A percentile compares a stretch with the other conserved stretches of the same genome.
Conservation (phyloP, 768 basidiomycete species). For the Fomitopsis serialis region DNA sequence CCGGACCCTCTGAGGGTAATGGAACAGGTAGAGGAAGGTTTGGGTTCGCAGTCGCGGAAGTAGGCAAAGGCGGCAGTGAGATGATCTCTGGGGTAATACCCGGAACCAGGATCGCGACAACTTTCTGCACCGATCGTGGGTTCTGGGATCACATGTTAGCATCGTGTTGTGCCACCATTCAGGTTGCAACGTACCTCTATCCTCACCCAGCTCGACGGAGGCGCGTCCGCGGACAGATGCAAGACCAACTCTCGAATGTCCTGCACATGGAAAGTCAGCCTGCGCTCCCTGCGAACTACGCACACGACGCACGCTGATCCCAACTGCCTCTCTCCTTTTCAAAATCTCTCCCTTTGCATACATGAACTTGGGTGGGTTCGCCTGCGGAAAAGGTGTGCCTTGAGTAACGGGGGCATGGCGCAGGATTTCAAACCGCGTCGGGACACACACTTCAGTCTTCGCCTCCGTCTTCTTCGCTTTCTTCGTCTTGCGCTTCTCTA, state of each 20-base stretch:
- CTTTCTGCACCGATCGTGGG: constrained; percentile 63
- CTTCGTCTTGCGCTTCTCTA: constrained; percentile 69
- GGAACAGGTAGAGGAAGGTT: constrained; percentile 47
- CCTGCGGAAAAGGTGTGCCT: constrained; percentile 23
- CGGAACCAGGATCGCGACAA: constrained; percentile 79
- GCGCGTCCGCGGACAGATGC: constrained; percentile 75
- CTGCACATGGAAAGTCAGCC: constrained; percentile 32
- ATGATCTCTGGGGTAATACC: constrained; percentile 77
- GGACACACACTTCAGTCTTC: constrained; percentile 54
- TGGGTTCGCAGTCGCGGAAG: constrained; percentile 55
- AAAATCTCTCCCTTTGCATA: constrained; percentile 75
- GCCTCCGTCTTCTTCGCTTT: constrained; percentile 54
- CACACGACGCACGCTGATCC: constrained; percentile 62
- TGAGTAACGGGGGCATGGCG: background rate
- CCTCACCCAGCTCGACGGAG: constrained; percentile 83
- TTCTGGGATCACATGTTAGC: constrained; percentile 46
- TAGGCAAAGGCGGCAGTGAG: constrained; percentile 64
- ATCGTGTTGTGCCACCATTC: background rate
- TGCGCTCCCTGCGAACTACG: background rate
- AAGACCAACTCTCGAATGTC: constrained; percentile 85
- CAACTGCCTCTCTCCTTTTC: constrained; percentile 66
- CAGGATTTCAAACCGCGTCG: constrained; percentile 1
- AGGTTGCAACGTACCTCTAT: constrained; percentile 54
- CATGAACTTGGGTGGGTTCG: constrained; percentile 69
- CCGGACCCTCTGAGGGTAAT: constrained; percentile 30